A percentile compares a stretch with the other conserved stretches of the same genome.
These are phyloP conservation scores for Schizothecium vesticola DNA, from an alignment of 495 filamentous ascomycete species.

Conservation along the genomic window DNA sequence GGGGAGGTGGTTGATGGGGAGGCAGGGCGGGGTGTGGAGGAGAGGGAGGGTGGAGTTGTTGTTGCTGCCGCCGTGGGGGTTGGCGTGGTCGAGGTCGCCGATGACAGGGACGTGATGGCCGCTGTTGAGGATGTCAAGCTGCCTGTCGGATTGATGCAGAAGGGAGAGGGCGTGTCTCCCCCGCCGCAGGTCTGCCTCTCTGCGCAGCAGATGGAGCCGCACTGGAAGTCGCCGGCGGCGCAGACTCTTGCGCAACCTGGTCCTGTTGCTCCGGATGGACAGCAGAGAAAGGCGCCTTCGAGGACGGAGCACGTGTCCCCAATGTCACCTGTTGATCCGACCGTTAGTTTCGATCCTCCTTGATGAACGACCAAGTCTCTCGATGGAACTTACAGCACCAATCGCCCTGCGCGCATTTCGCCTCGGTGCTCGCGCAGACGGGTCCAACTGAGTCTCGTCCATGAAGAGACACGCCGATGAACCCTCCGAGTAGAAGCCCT, in stretches of 20 bases:
- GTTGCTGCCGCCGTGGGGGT: background rate
- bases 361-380: background rate
- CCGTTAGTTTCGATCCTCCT: background rate
- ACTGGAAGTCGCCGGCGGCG: constrained; percentile 22
- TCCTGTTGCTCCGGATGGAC: constrained; percentile 9
- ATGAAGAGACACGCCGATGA: background rate
- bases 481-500: background rate
- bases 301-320: constrained; percentile 14
- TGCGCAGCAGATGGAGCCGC: constrained; percentile 22
- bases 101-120: background rate
- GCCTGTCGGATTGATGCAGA: constrained; percentile 6
- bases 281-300: constrained; percentile 20
- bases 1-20: background rate
- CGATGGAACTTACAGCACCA: constrained; percentile 20
- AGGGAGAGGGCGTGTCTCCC: constrained; percentile 9
- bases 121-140: background rate
- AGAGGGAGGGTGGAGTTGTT: background rate
- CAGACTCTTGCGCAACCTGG: constrained; percentile 17
- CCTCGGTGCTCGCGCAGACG: constrained; percentile 12
- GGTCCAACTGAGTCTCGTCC: background rate
- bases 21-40: background rate
- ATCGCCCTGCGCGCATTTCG: constrained; percentile 17
- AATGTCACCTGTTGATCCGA: constrained; percentile 6
- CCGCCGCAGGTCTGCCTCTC: constrained; percentile 17
- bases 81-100: background rate